Evolutionary conservation across 169 alveolate genomes (phyloP).

Genomic region (Eimeria zaria): DNA sequence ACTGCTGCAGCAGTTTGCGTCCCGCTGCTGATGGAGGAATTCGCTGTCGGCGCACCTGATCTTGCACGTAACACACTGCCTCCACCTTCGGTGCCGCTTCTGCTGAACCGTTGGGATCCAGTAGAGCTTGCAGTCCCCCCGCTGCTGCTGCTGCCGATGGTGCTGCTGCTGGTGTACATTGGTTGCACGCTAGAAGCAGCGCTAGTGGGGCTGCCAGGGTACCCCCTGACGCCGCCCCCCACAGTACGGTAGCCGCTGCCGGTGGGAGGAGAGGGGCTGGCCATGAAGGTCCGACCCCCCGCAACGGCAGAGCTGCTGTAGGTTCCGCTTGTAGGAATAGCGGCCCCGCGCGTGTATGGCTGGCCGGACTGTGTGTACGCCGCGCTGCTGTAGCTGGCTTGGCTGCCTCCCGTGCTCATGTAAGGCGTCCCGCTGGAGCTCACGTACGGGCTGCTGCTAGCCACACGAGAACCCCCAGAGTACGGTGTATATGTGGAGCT

Average conservation of each 20-base stretch:
- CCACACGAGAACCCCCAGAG: constrained; percentile 5
- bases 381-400: not conserved
- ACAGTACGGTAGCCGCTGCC: constrained; percentile 25
- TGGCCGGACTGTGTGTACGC: constrained; percentile 5
- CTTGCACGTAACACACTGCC: constrained; percentile 19
- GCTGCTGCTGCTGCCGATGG: constrained; percentile 27
- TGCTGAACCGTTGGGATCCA: not conserved
- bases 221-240: not conserved
- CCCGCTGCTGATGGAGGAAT: not conserved
- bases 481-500: constrained; percentile 10
- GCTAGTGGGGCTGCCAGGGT: not conserved
- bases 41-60: not conserved
- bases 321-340: not conserved
- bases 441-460: constrained; percentile 18
- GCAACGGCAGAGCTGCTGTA: constrained; percentile 32
- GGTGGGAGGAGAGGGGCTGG: constrained; percentile 4
- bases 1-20: not conserved
- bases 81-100: not conserved
- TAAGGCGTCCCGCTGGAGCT: constrained; percentile 10
- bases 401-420: constrained; percentile 10
- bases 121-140: not conserved
- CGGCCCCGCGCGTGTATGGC: not conserved
- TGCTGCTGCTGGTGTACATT: not conserved
- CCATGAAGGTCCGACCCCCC: constrained; percentile 40
- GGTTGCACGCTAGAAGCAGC: not conserved